These are phyloP conservation scores for Fusarium devonianum DNA, from an alignment of 2,329 filamentous ascomycete genomes.

Conservation along the genomic window DNA sequence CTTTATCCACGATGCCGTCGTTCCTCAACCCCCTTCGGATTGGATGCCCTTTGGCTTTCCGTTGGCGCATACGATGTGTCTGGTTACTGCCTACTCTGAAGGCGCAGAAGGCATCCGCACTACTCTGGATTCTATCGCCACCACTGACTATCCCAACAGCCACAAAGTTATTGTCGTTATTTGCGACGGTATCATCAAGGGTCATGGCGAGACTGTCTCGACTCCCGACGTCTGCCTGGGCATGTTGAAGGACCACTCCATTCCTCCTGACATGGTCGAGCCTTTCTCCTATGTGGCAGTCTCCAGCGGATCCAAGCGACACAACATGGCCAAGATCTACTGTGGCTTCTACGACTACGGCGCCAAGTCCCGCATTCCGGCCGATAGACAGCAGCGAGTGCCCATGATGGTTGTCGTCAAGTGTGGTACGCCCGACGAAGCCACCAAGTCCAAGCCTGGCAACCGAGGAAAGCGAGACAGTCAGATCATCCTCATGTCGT, in stretches of 20 bases:
- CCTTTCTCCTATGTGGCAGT: conserved; percentile 97
- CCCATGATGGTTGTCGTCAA: conserved; percentile 98
- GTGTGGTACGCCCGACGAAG: conserved; percentile 90
- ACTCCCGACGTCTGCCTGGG: conserved; percentile 89
- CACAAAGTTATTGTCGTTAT: conserved; percentile 97
- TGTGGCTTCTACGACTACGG: conserved; percentile 99
- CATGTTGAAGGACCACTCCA: conserved; percentile 94
- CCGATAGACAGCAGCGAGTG: conserved; percentile 92
- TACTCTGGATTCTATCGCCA: conserved; percentile 93
- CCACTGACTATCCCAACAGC: conserved; percentile 98
- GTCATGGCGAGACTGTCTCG: conserved; percentile 83
- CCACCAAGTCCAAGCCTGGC: conserved; percentile 82
- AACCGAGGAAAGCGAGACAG: conserved; percentile 99
- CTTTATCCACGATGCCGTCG: conserved; percentile 96
- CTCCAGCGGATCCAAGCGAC: conserved; percentile 91
- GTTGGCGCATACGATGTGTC: conserved; percentile 88
- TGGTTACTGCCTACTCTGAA: conserved; percentile 97
- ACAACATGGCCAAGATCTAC: conserved; percentile 99
- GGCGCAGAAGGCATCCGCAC: conserved; percentile 91
- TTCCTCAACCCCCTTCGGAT: conserved; percentile 93
- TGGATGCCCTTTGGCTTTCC: conserved; percentile 98
- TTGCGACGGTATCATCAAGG: conserved; percentile 97
- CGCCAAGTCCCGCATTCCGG: conserved; percentile 75
- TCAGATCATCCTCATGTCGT: conserved; percentile 99
- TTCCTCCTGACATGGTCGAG: conserved; percentile 81